Percentiles rank a stretch among this genome's conserved stretches.
These are phyloP conservation scores for Zygotorulaspora chibaensis DNA, from an alignment of 805 yeast genomes.

Conservation along the genomic window DNA sequence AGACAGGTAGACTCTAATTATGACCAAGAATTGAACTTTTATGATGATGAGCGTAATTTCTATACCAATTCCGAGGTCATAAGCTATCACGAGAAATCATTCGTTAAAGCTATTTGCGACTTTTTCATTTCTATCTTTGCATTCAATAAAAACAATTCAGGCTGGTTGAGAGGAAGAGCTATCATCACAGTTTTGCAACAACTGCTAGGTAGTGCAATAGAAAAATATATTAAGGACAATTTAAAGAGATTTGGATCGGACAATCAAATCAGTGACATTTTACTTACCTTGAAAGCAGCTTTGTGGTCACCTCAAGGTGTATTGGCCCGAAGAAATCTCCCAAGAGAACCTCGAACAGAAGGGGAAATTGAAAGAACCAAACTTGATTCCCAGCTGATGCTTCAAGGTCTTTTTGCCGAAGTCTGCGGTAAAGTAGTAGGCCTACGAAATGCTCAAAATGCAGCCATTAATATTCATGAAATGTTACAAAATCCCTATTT, in stretches of 20 bases:
- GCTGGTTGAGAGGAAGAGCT: conserved; percentile 83
- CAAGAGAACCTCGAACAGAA: conserved; percentile 38
- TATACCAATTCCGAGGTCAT: conserved; percentile 1
- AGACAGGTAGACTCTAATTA: conserved; percentile 6
- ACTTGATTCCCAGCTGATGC: conserved; percentile 53
- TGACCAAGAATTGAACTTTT: conserved; percentile 12
- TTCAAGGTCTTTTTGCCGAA: conserved; percentile 58
- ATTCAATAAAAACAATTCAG: conserved; percentile 52
- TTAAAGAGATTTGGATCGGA: conserved; percentile 28
- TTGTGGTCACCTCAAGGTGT: conserved; percentile 55
- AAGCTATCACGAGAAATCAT: conserved; percentile 37
- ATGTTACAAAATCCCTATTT: conserved; percentile 71
- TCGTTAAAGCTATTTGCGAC: conserved; percentile 80
- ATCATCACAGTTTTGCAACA: conserved; percentile 78
- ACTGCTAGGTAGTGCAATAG: conserved; percentile 81
- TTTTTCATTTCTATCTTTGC: conserved; percentile 66
- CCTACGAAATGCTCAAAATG: conserved; percentile 53
- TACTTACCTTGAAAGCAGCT: conserved; percentile 30
- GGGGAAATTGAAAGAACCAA: conserved; percentile 50
- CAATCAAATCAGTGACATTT: conserved; percentile 42
- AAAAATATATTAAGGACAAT: conserved; percentile 51
- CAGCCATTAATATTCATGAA: conserved; percentile 55
- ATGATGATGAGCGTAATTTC: conserved; percentile 16
- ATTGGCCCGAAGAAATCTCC: conserved; percentile 37
- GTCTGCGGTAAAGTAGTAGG: conserved; percentile 75